A percentile compares a stretch with the other conserved stretches of the same genome.
Evolutionary conservation across 2,329 filamentous ascomycete species (phyloP).

Genomic region (Grosmannia clavigera): DNA sequence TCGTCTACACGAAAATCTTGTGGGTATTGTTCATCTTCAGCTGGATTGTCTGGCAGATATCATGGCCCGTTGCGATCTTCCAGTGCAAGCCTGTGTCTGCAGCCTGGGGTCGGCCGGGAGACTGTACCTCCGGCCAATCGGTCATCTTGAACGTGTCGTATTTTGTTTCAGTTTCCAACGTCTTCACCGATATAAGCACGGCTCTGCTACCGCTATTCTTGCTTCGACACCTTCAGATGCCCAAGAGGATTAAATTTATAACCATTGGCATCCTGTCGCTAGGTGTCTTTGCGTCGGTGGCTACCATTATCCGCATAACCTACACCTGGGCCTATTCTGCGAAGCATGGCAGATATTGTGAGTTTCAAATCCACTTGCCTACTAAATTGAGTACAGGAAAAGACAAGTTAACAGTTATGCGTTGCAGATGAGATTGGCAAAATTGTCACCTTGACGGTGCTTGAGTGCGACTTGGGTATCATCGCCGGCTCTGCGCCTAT

Average conservation of each 20-base stretch:
- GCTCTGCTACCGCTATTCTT: conserved; percentile 16
- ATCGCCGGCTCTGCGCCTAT: conserved; percentile 19
- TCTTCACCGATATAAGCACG: conserved; percentile 18
- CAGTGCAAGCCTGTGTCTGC: conserved; percentile 11
- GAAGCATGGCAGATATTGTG: not conserved
- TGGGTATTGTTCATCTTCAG: conserved; percentile 10
- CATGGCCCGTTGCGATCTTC: conserved; percentile 13
- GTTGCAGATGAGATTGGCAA: conserved; percentile 18
- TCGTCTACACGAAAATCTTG: conserved; percentile 5
- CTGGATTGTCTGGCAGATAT: conserved; percentile 8
- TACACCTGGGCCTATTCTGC: not conserved
- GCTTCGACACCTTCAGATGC: conserved; percentile 17
- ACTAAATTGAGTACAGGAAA: no score
- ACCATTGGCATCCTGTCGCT: not conserved
- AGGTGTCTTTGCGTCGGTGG: not conserved
- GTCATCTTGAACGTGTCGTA: conserved; percentile 16
- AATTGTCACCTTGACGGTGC: conserved; percentile 33
- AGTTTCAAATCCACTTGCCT: not conserved
- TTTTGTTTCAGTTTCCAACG: conserved; percentile 18
- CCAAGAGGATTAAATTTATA: not conserved
- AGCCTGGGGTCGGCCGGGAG: conserved; percentile 5
- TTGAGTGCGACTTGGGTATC: conserved; percentile 25
- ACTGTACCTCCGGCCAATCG: conserved; percentile 9
- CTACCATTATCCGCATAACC: conserved; percentile 1
- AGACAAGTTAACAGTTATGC: not conserved